A percentile compares a stretch with the other conserved stretches of the same genome.
These are phyloP conservation scores for Collybiopsis confluens DNA, from an alignment of 768 basidiomycete species.

Conservation along the genomic window DNA sequence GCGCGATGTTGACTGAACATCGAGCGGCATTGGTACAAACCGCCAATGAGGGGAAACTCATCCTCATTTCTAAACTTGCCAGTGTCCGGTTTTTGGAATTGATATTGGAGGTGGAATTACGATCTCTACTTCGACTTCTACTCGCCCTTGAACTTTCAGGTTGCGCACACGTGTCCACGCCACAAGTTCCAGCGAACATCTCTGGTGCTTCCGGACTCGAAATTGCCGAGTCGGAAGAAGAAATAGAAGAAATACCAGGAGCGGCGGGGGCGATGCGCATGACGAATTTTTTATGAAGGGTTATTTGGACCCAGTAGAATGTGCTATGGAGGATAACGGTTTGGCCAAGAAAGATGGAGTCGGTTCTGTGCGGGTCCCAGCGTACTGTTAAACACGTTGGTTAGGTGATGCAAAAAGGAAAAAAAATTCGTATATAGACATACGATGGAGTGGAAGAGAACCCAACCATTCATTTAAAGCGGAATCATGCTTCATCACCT, in stretches of 20 bases:
- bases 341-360: constrained; percentile 27
- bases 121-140: too few species aligned
- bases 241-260: neutral
- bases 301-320: constrained; percentile 29
- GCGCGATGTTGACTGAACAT: constrained; percentile 34
- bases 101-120: neutral
- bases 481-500: constrained; percentile 21
- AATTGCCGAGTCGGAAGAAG: neutral
- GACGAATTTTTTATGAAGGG: constrained; percentile 32
- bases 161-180: too few species aligned
- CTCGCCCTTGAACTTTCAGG: too few species aligned
- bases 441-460: constrained; percentile 41
- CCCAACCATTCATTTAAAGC: constrained; percentile 58
- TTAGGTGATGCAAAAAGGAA: neutral
- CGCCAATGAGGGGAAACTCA: constrained; percentile 33
- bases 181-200: too few species aligned
- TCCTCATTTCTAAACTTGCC: constrained; percentile 6
- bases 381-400: constrained; percentile 16
- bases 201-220: too few species aligned
- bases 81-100: neutral
- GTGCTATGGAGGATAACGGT: constrained; percentile 25
- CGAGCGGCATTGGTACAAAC: constrained; percentile 41
- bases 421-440: constrained; percentile 3
- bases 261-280: constrained; percentile 22
- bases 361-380: constrained; percentile 35